phyloP scores from a whole-genome alignment of 768 basidiomycete species.

The Infundibulicybe gibba region DNA sequence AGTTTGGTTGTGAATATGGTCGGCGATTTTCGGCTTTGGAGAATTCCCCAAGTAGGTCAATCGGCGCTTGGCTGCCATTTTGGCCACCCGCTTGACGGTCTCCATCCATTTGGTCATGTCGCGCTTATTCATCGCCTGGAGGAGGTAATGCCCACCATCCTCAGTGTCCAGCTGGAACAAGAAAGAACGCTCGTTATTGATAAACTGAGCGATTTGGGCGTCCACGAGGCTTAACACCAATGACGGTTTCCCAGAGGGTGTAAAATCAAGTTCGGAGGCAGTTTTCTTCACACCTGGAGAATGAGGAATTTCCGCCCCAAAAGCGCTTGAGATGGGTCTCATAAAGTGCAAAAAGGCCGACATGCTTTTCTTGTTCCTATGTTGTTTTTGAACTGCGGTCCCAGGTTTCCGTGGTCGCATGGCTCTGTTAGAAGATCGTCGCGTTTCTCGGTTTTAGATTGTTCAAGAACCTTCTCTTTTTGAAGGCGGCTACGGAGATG shows the following conservation, averaged over 20 bases:
- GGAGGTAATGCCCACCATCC: slow-evolving; percentile 79
- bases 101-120: slow-evolving; percentile 81
- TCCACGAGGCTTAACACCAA: slow-evolving; percentile 73
- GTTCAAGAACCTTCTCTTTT: slow-evolving; percentile 76
- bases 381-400: slow-evolving; percentile 58
- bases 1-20: slow-evolving; percentile 66
- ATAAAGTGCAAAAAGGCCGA: slow-evolving; percentile 83
- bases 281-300: slow-evolving; percentile 49
- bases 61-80: slow-evolving; percentile 71
- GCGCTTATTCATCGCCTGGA: slow-evolving; percentile 67
- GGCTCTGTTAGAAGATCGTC: slow-evolving; percentile 75
- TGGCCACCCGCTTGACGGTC: slow-evolving; percentile 66
- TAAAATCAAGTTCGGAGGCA: slow-evolving; percentile 73
- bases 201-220: slow-evolving; percentile 64
- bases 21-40: slow-evolving; percentile 69
- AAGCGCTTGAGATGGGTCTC: slow-evolving; percentile 87
- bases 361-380: slow-evolving; percentile 87
- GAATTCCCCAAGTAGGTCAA: slow-evolving; percentile 77
- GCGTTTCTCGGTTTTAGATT: slow-evolving; percentile 64
- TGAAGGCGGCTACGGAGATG: slow-evolving; percentile 63
- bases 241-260: slow-evolving; percentile 67
- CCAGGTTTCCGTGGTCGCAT: slow-evolving; percentile 59
- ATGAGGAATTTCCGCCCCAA: slow-evolving; percentile 58
- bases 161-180: slow-evolving; percentile 83
- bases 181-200: slow-evolving; percentile 80